These are phyloP conservation scores for Fusarium brevicatenulatum DNA, from an alignment of 2,329 filamentous ascomycete species.

Conservation along the genomic window DNA sequence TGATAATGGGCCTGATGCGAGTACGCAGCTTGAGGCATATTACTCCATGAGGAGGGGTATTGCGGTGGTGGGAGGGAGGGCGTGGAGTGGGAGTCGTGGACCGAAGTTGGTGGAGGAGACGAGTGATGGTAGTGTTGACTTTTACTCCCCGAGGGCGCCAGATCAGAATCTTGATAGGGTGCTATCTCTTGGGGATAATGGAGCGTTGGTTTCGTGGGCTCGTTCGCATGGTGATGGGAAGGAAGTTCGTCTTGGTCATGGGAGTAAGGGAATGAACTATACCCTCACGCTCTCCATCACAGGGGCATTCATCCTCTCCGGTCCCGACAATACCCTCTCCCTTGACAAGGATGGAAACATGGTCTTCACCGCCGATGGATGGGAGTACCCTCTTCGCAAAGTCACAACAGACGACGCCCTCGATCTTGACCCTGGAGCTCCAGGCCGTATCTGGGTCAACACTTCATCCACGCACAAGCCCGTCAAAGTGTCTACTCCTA, in stretches of 20 bases:
- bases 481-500: background rate
- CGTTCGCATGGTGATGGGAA: background rate
- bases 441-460: conserved; percentile 21
- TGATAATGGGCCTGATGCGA: conserved; percentile 16
- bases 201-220: background rate
- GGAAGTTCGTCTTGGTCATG: background rate
- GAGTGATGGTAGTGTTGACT: background rate
- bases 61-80: conserved; percentile 11
- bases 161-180: conserved; percentile 11
- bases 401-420: conserved; percentile 1
- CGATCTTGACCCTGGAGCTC: conserved; percentile 4
- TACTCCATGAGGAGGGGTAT: conserved; percentile 26
- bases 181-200: rapidly evolving
- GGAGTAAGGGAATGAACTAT: conserved; percentile 25
- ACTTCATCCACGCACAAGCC: conserved; percentile 12
- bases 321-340: background rate
- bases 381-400: conserved; percentile 16
- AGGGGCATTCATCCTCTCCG: background rate
- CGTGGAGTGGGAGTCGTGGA: conserved; percentile 15
- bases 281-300: background rate
- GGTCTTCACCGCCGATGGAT: background rate
- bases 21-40: conserved; percentile 15
- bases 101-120: background rate
- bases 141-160: conserved; percentile 8
- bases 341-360: background rate